These are phyloP conservation scores for Emiliania huxleyi DNA, from an alignment of 78 protist species.

Conservation along the genomic window DNA sequence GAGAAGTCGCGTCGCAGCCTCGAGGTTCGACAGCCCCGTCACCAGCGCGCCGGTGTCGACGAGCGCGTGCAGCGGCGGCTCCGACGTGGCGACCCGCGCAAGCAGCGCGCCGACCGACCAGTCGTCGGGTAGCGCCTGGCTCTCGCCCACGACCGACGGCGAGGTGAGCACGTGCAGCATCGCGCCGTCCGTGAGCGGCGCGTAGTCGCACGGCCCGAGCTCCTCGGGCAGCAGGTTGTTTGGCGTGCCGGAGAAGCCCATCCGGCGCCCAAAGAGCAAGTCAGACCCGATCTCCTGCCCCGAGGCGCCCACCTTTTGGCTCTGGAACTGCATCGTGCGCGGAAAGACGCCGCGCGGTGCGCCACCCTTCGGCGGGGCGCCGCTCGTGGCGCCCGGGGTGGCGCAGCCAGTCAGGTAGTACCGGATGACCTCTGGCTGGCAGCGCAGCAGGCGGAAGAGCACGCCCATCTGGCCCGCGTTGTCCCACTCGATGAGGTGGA, in stretches of 20 bases:
- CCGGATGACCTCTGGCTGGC: not conserved
- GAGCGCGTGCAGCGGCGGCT: conserved; percentile 58
- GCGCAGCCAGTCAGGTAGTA: not conserved
- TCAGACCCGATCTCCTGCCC: conserved; percentile 28
- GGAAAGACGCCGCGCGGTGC: not conserved
- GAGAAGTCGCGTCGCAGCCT: conserved; percentile 53
- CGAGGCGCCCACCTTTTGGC: not conserved
- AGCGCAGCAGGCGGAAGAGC: not conserved
- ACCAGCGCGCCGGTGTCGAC: conserved; percentile 72
- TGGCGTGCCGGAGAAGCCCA: conserved; percentile 82
- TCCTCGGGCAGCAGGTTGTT: conserved; percentile 72
- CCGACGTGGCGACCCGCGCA: not conserved
- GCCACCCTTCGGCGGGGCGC: not conserved
- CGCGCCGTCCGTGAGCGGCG: conserved; percentile 66
- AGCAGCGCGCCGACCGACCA: not conserved
- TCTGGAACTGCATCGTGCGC: not conserved
- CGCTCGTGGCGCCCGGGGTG: not conserved
- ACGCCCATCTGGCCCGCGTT: conserved; percentile 30
- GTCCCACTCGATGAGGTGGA: conserved; percentile 7
- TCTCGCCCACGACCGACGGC: not conserved
- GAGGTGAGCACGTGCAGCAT: conserved; percentile 62
- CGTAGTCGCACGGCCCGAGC: conserved; percentile 60
- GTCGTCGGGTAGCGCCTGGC: not conserved
- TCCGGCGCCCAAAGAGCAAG: conserved; percentile 16
- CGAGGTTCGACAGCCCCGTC: conserved; percentile 54